Base-by-base conservation (phyloP, 176 grass and related monocot species). In the Zea mays region DNA sequence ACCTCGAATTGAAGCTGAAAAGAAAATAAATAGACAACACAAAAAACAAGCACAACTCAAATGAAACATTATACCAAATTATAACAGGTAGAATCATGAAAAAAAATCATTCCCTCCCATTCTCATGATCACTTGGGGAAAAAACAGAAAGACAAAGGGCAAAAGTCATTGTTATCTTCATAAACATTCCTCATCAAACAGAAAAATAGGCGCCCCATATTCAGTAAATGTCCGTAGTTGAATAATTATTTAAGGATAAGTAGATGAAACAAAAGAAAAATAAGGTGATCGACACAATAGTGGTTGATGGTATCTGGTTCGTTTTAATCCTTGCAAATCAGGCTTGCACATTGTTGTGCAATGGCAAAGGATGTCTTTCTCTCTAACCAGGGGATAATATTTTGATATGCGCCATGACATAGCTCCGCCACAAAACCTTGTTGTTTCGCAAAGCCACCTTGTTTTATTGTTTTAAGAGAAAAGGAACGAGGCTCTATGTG, bases 1-100 rank as follows among this genome's bases (percentile, higher is more conserved):
- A 34, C 13, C 60, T 64, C 67, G 16, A 86, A 86, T 14, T 88
- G 89, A 77, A 98, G 74, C 95, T 98, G 88, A 54, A 88, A 76
- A 79, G 51, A 16, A 12, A 75, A 69, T 37, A 71, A 4, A 44
- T 14, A 61, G 41, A 10, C 16, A 84, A 44, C 15, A 49, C 8
- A 76, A 42, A 71, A 69, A 50, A 35, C 39, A 83, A 64, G 38
- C 0, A 38, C 20, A 35, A 8, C 62, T 12, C 17, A 66, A 58
- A 58, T 48, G 7, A 36, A 17, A 46, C 6, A 15, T 33, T 48
- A 39, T 36, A 67, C 55, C 20, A 66, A 45, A 79, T 7, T 27
- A 58, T 10, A 20, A 16, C 3, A 7, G 7, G 56, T 38, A 44
- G 13, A 65, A 50, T 45, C 21, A 71, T 35, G 38, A 39, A 75